Evolutionary conservation across 108 stramenopile genomes (phyloP).

Genomic region (Tribonema minus): DNA sequence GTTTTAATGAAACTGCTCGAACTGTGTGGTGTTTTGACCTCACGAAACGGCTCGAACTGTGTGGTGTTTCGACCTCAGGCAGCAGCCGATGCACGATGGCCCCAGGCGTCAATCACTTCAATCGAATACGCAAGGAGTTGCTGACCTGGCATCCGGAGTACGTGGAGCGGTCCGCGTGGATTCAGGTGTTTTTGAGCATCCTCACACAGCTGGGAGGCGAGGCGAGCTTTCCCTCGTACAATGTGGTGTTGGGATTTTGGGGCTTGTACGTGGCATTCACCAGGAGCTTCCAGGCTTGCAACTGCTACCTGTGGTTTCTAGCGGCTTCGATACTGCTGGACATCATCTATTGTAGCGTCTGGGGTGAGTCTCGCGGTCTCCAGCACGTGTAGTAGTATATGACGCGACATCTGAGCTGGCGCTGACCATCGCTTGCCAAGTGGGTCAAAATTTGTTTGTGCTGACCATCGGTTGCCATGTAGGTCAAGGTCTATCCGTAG

Average conservation of each 20-base stretch:
- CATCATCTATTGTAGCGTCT: conserved; percentile 24
- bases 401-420: too few relatives aligned
- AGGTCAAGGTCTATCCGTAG: too few relatives aligned
- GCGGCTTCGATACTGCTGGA: conserved; percentile 18
- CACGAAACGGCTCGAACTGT: too few relatives aligned
- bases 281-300: conserved; percentile 10
- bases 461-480: too few relatives aligned
- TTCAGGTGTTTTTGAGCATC: conserved; percentile 17
- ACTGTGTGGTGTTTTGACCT: too few relatives aligned
- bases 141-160: conserved; percentile 20
- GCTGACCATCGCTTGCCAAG: too few relatives aligned
- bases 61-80: too few relatives aligned
- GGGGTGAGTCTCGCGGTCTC: conserved; percentile 17
- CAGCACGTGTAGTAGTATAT: too few relatives aligned
- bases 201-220: conserved; percentile 26
- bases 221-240: conserved; percentile 31
- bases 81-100: conserved; percentile 1
- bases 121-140: not conserved
- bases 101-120: conserved; percentile 24
- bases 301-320: conserved; percentile 26
- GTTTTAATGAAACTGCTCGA: too few relatives aligned
- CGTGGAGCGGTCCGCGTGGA: conserved; percentile 29
- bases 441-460: too few relatives aligned
- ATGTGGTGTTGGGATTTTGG: conserved; percentile 44
- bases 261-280: conserved; percentile 31